Base-by-base conservation (phyloP, 805 yeast species). In the Candida sithepensis region DNA sequence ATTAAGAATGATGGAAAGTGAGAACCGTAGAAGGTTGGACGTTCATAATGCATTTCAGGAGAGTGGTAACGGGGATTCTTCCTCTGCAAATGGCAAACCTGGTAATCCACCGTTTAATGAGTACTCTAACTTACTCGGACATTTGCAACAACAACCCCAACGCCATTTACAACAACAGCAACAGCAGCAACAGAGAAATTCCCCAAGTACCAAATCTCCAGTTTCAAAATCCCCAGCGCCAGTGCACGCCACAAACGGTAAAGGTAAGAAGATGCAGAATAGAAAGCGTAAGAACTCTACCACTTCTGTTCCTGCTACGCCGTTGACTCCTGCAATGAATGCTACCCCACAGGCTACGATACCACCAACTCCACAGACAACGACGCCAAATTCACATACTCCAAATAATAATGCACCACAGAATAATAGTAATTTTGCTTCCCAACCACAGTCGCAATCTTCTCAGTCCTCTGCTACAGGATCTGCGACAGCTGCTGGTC, bases 1-100 rank as follows among this genome's bases (percentile, higher is more conserved):
- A 64, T 69, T 87, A 54, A 77, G 85, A 77, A 62, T 84, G 45
- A 68, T 88, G 59, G 96, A 88, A 58, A 79, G 79, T 53, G 91
- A 86, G 61, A 88, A 85, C 64, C 83, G 84, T 61, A 81, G 79
- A 62, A 74, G 87, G 46, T 68, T 85, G 43, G 82, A 78, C 55
- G 76, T 73, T 44, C 80, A 77, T 4, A 64, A 81, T 34, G 69
- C 65, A 51, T 70, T 65, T 28, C 67, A 60, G n/a, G 56, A 47
- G 20, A 8, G 20, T 18, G 38, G 20, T 13, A 34, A 34, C 18
- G 21, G 38, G 5, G 38, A 18, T 13, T 34, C 38, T 6, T 16
- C 38, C 26, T 41, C 47, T 42, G 43, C 55, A 47, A 53, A 49
- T 26, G 51, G 61, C 32, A 45, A 47, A 43, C 52, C 47, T 40